These are phyloP conservation scores for Volvariella surrecta DNA, from an alignment of 1,284 basidiomycete genomes.

Conservation along the genomic window DNA sequence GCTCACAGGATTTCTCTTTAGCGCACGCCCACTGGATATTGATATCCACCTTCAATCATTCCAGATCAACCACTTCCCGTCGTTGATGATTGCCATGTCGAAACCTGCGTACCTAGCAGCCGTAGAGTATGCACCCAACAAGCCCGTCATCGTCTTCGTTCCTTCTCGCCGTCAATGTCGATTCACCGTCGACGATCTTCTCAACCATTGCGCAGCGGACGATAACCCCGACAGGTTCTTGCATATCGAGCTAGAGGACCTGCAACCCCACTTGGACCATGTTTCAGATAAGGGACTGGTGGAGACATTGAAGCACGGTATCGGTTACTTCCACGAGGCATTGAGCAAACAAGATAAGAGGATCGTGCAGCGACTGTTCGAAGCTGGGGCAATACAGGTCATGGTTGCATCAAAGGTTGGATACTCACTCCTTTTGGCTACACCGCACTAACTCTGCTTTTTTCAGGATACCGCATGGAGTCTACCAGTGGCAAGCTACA, in stretches of 20 bases:
- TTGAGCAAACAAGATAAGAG: constrained; percentile 86
- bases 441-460: constrained; percentile 3
- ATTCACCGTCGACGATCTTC: constrained; percentile 86
- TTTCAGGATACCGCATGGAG: constrained; percentile 90
- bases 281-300: constrained; percentile 72
- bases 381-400: constrained; percentile 92
- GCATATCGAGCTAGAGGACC: constrained; percentile 78
- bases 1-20: constrained; percentile 17
- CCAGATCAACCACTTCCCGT: constrained; percentile 94
- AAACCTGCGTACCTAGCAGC: constrained; percentile 97
- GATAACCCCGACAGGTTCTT: constrained; percentile 83
- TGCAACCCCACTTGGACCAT: constrained; percentile 86
- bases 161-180: constrained; percentile 92
- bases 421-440: constrained; percentile 5
- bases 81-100: constrained; percentile 98
- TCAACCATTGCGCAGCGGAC: constrained; percentile 87
- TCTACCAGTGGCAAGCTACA: constrained; percentile 87
- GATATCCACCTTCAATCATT: constrained; percentile 97
- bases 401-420: constrained; percentile 86
- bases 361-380: constrained; percentile 90
- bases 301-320: constrained; percentile 83
- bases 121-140: constrained; percentile 78
- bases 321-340: constrained; percentile 96
- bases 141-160: constrained; percentile 91
- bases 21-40: constrained; percentile 91